These are phyloP conservation scores for Brassica nigra DNA, from an alignment of 345 rosid species.

Conservation along the genomic window DNA sequence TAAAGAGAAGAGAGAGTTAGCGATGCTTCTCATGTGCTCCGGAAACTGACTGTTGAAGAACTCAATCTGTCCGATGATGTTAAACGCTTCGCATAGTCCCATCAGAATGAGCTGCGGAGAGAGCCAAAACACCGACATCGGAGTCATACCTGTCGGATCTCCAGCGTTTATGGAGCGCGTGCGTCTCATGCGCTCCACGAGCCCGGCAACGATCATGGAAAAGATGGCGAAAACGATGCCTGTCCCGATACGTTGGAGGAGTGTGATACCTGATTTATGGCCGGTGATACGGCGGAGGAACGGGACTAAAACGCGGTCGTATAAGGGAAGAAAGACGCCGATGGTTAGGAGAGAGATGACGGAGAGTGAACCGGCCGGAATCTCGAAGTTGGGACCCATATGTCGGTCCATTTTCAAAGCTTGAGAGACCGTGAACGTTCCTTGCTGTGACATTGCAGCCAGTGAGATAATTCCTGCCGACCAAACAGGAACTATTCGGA, in stretches of 20 bases:
- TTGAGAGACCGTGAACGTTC: slow-evolving; percentile 81
- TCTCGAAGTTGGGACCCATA: slow-evolving; percentile 58
- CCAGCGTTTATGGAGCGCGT: slow-evolving; percentile 46
- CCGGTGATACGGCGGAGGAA: slow-evolving; percentile 58
- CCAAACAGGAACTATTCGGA: slow-evolving; percentile 60
- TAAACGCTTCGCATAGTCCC: slow-evolving; percentile 85
- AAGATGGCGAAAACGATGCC: slow-evolving; percentile 67
- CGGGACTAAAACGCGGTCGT: slow-evolving; percentile 70
- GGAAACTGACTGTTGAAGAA: slow-evolving; percentile 88
- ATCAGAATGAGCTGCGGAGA: slow-evolving; percentile 73
- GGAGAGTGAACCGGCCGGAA: slow-evolving; percentile 81
- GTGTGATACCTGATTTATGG: slow-evolving; percentile 72
- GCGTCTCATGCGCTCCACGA: slow-evolving; percentile 58
- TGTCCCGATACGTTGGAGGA: slow-evolving; percentile 81
- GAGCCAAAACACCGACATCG: slow-evolving; percentile 82
- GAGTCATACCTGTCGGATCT: slow-evolving; percentile 48
- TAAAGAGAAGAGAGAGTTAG: slow-evolving; percentile 69
- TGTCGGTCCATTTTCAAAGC: slow-evolving; percentile 78
- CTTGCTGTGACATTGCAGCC: slow-evolving; percentile 71
- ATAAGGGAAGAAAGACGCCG: slow-evolving; percentile 47
- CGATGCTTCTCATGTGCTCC: slow-evolving; percentile 85
- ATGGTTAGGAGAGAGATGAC: slow-evolving; percentile 79
- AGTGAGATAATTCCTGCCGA: slow-evolving; percentile 61
- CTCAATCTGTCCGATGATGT: slow-evolving; percentile 75
- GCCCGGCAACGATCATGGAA: slow-evolving; percentile 76